phyloP scores from a whole-genome alignment of 176 grass and related monocot species.

The Cymbopogon citratus region DNA sequence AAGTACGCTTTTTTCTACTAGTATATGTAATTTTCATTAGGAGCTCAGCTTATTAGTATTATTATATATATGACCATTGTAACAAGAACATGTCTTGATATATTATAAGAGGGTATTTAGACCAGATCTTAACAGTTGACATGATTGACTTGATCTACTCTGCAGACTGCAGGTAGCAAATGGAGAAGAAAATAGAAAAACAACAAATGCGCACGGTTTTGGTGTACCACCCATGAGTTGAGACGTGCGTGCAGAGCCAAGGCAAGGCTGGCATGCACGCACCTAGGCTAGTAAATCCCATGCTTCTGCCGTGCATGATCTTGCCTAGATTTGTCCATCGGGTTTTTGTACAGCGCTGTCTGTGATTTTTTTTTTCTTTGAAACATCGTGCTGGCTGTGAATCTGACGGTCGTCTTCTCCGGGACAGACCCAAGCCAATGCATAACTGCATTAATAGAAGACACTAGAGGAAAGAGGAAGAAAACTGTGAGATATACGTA shows the following conservation, averaged over 20 bases:
- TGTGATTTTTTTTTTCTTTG: too few species aligned
- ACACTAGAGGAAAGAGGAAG: neutral
- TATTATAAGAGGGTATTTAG: neutral
- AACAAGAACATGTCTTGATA: neutral
- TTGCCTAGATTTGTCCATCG: neutral
- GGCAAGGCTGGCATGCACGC: slow-evolving; percentile 5
- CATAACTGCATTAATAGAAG: neutral
- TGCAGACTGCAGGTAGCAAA: neutral
- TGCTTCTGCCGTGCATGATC: neutral
- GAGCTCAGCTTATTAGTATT: neutral
- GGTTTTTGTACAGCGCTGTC: neutral
- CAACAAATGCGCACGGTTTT: neutral
- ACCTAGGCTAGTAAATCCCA: neutral
- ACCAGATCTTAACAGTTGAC: neutral
- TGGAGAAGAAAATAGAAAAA: too few species aligned
- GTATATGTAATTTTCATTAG: neutral
- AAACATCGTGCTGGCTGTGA: neutral
- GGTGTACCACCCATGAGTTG: neutral
- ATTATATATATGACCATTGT: neutral
- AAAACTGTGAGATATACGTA: neutral
- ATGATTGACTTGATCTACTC: neutral
- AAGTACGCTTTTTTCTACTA: neutral
- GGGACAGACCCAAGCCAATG: too few species aligned
- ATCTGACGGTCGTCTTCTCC: too few species aligned
- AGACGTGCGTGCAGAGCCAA: neutral